A percentile compares a stretch with the other conserved stretches of the same genome.
Evolutionary conservation across 371 early-diverging fungal species (phyloP).

Genomic region (Rhizomucor miehei): DNA sequence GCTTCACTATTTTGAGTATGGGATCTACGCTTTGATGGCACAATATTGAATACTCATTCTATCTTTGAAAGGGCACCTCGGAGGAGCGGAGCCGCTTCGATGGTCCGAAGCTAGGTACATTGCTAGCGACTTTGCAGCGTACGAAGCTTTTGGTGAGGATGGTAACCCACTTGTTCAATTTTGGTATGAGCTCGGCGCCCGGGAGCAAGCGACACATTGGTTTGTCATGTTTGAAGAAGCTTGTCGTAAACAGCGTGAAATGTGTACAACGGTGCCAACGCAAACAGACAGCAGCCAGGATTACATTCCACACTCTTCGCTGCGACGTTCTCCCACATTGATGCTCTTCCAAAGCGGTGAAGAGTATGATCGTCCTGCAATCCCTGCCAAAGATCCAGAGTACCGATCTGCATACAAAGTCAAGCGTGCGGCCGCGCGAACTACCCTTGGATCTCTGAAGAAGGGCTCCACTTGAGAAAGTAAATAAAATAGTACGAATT

Average conservation of each 20-base stretch:
- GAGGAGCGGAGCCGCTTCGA: slow-evolving; percentile 27
- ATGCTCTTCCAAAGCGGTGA: too few species aligned
- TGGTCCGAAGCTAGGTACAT: slow-evolving; percentile 45
- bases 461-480: too few species aligned
- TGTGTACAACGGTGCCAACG: too few species aligned
- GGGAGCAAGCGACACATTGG: slow-evolving; percentile 25
- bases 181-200: slow-evolving; percentile 23
- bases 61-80: not conserved
- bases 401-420: too few species aligned
- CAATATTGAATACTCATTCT: not conserved
- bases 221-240: slow-evolving; percentile 42
- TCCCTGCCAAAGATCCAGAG: too few species aligned
- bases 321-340: too few species aligned
- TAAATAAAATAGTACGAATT: too few species aligned
- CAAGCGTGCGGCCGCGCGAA: too few species aligned
- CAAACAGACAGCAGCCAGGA: too few species aligned
- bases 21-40: not conserved
- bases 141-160: slow-evolving; percentile 35
- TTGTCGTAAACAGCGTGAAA: slow-evolving; percentile 24
- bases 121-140: slow-evolving; percentile 35
- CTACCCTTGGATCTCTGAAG: too few species aligned
- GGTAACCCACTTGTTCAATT: slow-evolving; percentile 38
- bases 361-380: too few species aligned
- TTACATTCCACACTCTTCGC: too few species aligned
- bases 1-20: slow-evolving; percentile 37